These are phyloP conservation scores for Chlamydomonas incerta DNA, from an alignment of 139 green algal genomes.

Conservation along the genomic window DNA sequence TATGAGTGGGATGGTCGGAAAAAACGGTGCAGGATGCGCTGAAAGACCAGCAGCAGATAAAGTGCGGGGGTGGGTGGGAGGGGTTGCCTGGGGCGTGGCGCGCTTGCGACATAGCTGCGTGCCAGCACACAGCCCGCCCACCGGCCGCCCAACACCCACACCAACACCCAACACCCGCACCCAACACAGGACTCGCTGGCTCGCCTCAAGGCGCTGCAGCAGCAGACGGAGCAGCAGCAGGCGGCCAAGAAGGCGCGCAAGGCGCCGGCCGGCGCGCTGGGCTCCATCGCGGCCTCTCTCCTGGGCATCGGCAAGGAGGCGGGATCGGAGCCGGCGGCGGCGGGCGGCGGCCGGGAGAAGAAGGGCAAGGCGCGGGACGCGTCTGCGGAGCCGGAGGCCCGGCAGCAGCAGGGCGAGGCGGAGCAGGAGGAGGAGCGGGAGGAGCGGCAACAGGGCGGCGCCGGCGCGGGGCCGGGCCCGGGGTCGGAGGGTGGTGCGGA, in stretches of 20 bases:
- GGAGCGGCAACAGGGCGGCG: not conserved
- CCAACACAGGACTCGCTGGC: constrained; percentile 55
- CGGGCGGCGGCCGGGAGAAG: too few relatives aligned
- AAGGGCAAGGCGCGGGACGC: constrained; percentile 4
- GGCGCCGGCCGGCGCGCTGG: not conserved
- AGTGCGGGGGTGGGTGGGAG: too few relatives aligned
- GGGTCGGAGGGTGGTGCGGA: constrained; percentile 39
- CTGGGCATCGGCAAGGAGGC: not conserved
- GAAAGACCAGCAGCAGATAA: too few relatives aligned
- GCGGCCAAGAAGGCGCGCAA: not conserved
- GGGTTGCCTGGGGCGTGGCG: too few relatives aligned
- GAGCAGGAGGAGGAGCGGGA: constrained; percentile 1
- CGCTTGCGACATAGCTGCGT: too few relatives aligned
- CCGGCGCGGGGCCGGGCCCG: not conserved
- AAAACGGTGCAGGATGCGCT: too few relatives aligned
- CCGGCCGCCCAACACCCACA: too few relatives aligned
- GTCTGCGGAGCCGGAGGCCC: not conserved
- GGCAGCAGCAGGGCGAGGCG: not conserved
- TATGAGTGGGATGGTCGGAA: too few relatives aligned
- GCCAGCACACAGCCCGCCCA: too few relatives aligned
- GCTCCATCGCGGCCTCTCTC: not conserved
- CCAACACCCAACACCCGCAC: too few relatives aligned
- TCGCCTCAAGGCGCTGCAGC: constrained; percentile 66
- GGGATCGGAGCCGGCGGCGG: too few relatives aligned
- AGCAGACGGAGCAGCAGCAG: constrained; percentile 48